Evolutionary conservation across 176 grass and related monocot genomes (phyloP), one percentile per base, ranked within the genome.

Genomic region (Bolboschoenus planiculmis): DNA sequence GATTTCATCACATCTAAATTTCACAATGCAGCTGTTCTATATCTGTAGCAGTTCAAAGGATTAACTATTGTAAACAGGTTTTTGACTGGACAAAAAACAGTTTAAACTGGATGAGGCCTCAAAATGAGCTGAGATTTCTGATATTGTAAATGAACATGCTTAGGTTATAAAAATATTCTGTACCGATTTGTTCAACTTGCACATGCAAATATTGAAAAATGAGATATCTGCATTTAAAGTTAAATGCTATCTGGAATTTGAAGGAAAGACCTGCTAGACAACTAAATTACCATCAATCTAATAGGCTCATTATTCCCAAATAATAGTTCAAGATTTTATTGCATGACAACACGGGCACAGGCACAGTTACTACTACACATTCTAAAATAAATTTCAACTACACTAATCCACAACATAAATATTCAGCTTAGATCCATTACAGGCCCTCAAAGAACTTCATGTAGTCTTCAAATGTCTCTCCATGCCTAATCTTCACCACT

Each of bases 371-470:
- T 10, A 9, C 76, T 79, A 33, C 53, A 56, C 48, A 39, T 37
- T 44, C n/a, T 26, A 46, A 73, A 73, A 73, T 14, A 73, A 46
- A 46, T 47, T 46, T 73, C 21, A 73, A 73, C 68, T 46, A 44
- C 10, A 4, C 27, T 81, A 40, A 46, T 27, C 79, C 36, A 63
- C 56, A 60, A 36, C 24, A 80, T 42, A 59, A 18, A 33, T 59
- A 48, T 46, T 48, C 21, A 20, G 71, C 20, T 31, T 51, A n/a
- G 24, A 76, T 76, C 13, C 24, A 76, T 76, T 76, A 88, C 13
- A 98, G 83, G 43, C 92, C 92, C 78, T 95, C 92, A 37, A 98
- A 98, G 76, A 93, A 95, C 92, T 86, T 95, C 75, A 95, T 36
- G 75, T 85, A 93, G 73, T 97, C 95, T 13, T 93, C 90, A 75